phyloP scores from a whole-genome alignment of 1,284 basidiomycete genomes.

The Microbotryum lychnidis-dioicae region DNA sequence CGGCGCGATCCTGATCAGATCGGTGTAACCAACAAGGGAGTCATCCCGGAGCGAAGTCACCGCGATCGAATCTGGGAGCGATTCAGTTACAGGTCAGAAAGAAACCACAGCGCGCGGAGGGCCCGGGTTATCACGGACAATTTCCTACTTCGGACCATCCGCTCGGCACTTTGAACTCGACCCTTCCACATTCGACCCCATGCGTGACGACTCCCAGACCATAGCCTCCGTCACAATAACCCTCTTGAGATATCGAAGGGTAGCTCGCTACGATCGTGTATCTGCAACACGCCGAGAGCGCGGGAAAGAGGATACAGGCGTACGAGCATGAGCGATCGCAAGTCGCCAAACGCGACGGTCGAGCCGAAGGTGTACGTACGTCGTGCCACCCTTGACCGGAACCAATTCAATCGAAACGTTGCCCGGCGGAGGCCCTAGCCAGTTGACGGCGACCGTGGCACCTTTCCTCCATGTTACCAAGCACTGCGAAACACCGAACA shows the following conservation, averaged over 20 bases:
- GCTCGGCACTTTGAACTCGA: conserved; percentile 23
- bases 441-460: conserved; percentile 26
- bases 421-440: conserved; percentile 26
- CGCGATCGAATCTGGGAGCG: conserved; percentile 21
- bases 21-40: conserved; percentile 23
- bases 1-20: conserved; percentile 22
- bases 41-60: conserved; percentile 21
- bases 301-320: neutral
- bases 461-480: conserved; percentile 26
- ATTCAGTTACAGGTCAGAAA: neutral
- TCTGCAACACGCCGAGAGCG: neutral
- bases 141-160: conserved; percentile 21
- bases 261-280: conserved; percentile 19
- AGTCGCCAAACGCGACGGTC: neutral
- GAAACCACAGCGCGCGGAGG: no score
- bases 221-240: conserved; percentile 25
- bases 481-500: conserved; percentile 7
- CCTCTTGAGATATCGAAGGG: conserved; percentile 14
- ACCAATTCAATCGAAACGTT: conserved; percentile 23
- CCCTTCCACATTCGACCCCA: conserved; percentile 23
- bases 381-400: no score
- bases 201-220: conserved; percentile 15
- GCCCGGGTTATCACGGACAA: conserved; percentile 11
- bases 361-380: neutral
- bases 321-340: neutral